Evolutionary conservation across 345 rosid species (phyloP), one percentile per base, ranked within the genome.

Genomic region (Melastoma malabathricum): DNA sequence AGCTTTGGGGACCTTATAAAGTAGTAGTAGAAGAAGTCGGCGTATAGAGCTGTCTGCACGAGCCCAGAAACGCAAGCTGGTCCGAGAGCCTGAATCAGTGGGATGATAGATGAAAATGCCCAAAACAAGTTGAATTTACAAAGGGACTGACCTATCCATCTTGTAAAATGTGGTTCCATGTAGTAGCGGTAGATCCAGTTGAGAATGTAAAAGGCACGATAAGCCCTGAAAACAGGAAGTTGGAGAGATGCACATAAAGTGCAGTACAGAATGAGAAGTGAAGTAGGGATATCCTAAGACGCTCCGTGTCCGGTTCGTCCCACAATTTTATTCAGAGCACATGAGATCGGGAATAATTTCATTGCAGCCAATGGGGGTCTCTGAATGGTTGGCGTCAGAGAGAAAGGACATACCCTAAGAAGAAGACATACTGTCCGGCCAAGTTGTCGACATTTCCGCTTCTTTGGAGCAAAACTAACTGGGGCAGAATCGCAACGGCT

Each of bases 371-470:
- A 4, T 5, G 6, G 5, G 38, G 38, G 9, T 29, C n/a, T 27
- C 38, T 10, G 41, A 22, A 12, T 22, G 10, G 23, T 1, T 44
- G 4, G 22, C 5, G 14, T 5, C 3, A 43, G 16, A 46, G 22
- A 54, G 59, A 20, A 48, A 43, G 63, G 12, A 67, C 88, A 54
- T 78, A 89, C 97, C 97, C 97, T 46, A 89, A 89, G 61, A 89
- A 76, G 76, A 86, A 66, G 56, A 89, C 90, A 72, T 89, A 89
- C 76, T 89, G 95, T 52, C 95, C 97, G 0, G 97, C 81, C 68
- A 86, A 68, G 68, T 89, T 89, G 76, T 89, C 97, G 55, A 89
- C 97, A 65, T 89, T 89, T 54, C 97, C 90, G 58, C 95, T 86
- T 67, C 94, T 55, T 62, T 89, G 97, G 43, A 89, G 89, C 68